Evolutionary conservation across 176 grass and related monocot species (phyloP).

Genomic region (Carex scoparia): DNA sequence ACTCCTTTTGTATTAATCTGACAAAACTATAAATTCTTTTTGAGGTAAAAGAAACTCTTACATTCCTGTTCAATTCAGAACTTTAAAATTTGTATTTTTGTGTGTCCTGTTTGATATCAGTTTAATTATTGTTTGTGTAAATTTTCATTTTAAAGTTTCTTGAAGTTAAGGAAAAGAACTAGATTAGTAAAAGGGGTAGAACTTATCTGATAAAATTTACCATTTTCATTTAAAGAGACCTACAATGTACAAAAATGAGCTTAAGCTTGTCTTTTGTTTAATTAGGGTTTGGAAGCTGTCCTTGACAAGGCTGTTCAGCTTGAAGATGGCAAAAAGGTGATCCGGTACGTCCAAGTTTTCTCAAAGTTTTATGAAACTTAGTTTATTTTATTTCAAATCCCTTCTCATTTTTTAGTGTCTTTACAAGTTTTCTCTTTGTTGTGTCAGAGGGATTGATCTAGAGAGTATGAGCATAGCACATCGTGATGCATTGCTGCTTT

Average conservation of each 20-base stretch:
- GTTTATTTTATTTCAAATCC: slow-evolving; percentile 9
- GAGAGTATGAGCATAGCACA: slow-evolving; percentile 87
- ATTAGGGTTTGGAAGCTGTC: slow-evolving; percentile 93
- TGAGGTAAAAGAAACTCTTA: background rate
- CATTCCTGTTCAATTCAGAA: background rate
- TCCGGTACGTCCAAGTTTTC: slow-evolving; percentile 44
- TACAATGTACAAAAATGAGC: slow-evolving; percentile 4
- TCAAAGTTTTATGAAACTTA: slow-evolving; percentile 13
- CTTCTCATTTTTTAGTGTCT: slow-evolving; percentile 20
- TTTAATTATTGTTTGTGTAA: background rate
- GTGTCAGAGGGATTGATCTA: slow-evolving; percentile 75
- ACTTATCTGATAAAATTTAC: background rate
- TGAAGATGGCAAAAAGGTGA: slow-evolving; percentile 96
- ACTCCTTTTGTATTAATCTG: slow-evolving; percentile 4
- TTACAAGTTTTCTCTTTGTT: background rate
- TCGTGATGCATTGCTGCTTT: slow-evolving; percentile 84
- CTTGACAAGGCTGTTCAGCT: slow-evolving; percentile 96
- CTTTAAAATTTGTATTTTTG: background rate
- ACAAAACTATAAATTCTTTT: background rate
- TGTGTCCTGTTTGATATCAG: slow-evolving; percentile 19
- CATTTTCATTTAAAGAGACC: background rate
- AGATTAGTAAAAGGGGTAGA: background rate
- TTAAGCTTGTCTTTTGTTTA: slow-evolving; percentile 19
- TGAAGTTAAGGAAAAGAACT: background rate
- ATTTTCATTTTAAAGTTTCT: background rate